Percentiles rank a stretch among this genome's conserved stretches.
Conservation (phyloP, 306 rosid species). For the Hippophae gyantsensis region DNA sequence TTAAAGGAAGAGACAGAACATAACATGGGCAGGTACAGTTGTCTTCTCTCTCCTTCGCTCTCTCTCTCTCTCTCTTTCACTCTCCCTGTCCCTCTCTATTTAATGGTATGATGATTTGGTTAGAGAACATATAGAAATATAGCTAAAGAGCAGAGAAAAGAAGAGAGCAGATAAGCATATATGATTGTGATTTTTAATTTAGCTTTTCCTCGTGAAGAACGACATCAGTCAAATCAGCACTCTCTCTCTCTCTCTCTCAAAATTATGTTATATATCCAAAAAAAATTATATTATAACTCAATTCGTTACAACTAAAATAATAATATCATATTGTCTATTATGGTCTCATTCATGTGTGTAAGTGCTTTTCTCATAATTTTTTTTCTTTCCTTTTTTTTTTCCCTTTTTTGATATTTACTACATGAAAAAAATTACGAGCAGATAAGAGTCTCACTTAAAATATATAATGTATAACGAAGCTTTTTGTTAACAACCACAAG, state of each 20-base stretch:
- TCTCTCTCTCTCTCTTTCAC: not conserved
- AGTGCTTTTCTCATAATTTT: no score
- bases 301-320: no score
- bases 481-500: no score
- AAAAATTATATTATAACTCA: no score
- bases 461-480: no score
- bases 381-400: no score
- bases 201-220: slow-evolving; percentile 20
- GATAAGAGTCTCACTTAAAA: no score
- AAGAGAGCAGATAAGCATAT: not conserved
- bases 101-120: not conserved
- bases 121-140: not conserved
- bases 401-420: no score
- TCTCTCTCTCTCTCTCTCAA: slow-evolving; percentile 3
- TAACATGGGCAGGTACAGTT: slow-evolving; percentile 1
- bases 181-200: not conserved
- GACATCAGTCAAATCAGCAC: slow-evolving; percentile 1
- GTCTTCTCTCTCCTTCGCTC: not conserved
- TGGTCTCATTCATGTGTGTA: no score
- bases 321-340: no score
- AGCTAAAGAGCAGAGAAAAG: not conserved
- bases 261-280: no score
- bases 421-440: no score
- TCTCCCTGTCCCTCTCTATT: not conserved
- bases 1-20: not conserved